Evolutionary conservation across 2,329 filamentous ascomycete species (phyloP).

Genomic region (Paecilomyces fulvus): DNA sequence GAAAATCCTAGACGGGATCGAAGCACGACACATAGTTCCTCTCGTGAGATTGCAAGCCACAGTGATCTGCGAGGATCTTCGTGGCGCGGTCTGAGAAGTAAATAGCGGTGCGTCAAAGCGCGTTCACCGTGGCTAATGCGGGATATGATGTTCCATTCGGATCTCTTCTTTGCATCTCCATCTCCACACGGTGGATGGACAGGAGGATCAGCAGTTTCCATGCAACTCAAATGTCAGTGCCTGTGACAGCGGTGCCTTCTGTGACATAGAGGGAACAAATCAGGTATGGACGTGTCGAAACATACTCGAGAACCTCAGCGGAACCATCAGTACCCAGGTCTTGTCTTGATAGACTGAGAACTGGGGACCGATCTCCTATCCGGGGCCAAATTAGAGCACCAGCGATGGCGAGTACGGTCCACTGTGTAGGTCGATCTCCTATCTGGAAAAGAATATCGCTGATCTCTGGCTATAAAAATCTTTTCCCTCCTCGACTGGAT

Average conservation of each 20-base stretch:
- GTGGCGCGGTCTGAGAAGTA: neutral
- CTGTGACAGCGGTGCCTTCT: neutral
- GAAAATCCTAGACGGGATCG: neutral
- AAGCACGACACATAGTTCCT: neutral
- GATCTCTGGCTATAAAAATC: neutral
- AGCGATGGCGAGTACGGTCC: neutral
- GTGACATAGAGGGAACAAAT: neutral
- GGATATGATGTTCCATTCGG: neutral
- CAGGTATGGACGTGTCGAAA: neutral
- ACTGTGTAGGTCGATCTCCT: neutral
- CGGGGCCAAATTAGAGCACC: neutral
- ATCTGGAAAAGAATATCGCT: neutral
- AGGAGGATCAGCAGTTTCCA: neutral
- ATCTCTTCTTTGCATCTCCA: neutral
- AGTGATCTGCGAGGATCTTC: neutral
- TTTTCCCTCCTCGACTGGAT: neutral
- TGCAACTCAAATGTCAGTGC: neutral
- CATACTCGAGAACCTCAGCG: neutral
- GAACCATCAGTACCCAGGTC: neutral
- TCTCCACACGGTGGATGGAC: neutral
- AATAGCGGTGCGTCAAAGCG: neutral
- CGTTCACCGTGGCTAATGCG: neutral
- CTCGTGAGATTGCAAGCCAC: neutral
- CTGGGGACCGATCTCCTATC: neutral
- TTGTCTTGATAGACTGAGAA: neutral